These are phyloP conservation scores for Yarrowia osloensis DNA, from an alignment of 805 yeast genomes.

Conservation along the genomic window DNA sequence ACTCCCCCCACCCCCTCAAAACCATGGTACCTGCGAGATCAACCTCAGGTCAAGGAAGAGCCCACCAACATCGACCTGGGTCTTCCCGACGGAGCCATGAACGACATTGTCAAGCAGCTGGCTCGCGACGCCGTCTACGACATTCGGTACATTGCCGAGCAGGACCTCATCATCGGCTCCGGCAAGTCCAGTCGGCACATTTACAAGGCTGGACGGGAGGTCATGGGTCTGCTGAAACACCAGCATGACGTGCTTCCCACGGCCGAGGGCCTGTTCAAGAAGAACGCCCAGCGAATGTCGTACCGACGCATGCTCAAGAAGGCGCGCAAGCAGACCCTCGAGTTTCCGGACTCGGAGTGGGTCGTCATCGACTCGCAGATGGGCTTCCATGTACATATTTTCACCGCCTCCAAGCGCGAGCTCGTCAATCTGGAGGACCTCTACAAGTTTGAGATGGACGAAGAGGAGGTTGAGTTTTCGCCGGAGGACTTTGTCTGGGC, in stretches of 20 bases:
- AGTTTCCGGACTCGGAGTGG: slow-evolving; percentile 63
- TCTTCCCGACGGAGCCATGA: slow-evolving; percentile 64
- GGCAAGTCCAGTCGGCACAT: slow-evolving; percentile 80
- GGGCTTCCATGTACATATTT: slow-evolving; percentile 66
- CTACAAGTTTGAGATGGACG: slow-evolving; percentile 29
- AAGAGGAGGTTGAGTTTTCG: slow-evolving; percentile 16
- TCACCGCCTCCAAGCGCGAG: slow-evolving; percentile 68
- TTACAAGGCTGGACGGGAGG: slow-evolving; percentile 63
- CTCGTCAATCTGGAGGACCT: slow-evolving; percentile 71
- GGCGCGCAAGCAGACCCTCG: slow-evolving; percentile 50
- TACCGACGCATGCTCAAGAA: slow-evolving; percentile 55
- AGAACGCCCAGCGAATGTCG: slow-evolving; percentile 54
- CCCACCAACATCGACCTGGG: slow-evolving; percentile 49
- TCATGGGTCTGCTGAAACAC: slow-evolving; percentile 61
- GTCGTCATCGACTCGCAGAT: slow-evolving; percentile 69
- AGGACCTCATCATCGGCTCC: slow-evolving; percentile 62
- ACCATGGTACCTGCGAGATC: slow-evolving; percentile 37
- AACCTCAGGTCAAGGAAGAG: slow-evolving; percentile 41
- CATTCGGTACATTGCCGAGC: slow-evolving; percentile 46
- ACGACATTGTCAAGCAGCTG: slow-evolving; percentile 65
- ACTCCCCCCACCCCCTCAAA: neutral
- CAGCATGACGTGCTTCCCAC: slow-evolving; percentile 50
- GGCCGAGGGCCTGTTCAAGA: slow-evolving; percentile 72
- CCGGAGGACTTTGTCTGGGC: slow-evolving; percentile 23
- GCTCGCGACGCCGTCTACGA: slow-evolving; percentile 48